Conservation (phyloP, 441 rosid species). For the Cnidoscolus chayamansa region DNA sequence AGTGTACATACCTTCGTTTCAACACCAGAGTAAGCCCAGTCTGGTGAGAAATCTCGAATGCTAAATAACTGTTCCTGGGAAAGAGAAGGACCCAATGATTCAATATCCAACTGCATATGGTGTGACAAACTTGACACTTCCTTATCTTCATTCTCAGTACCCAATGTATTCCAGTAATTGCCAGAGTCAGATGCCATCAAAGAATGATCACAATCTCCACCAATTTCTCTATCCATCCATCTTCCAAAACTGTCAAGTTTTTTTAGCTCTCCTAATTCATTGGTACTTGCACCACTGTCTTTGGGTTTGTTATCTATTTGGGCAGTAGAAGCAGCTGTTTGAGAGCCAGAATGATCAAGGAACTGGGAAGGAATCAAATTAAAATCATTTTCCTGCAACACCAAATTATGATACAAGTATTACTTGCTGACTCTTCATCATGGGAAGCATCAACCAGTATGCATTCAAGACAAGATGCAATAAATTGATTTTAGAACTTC, state of each 20-base stretch:
- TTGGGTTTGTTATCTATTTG: conserved; percentile 26
- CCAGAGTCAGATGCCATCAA: conserved; percentile 64
- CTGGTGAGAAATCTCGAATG: conserved; percentile 63
- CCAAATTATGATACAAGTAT: conserved; percentile 17
- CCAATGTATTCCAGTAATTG: conserved; percentile 51
- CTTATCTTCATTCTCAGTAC: conserved; percentile 49
- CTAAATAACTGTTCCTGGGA: conserved; percentile 67
- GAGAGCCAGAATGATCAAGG: conserved; percentile 27
- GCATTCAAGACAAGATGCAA: background rate
- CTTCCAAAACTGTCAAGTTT: conserved; percentile 65
- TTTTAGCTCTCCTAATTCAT: conserved; percentile 41
- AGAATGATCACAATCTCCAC: conserved; percentile 54
- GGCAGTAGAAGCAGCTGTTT: conserved; percentile 26
- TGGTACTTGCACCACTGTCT: conserved; percentile 16
- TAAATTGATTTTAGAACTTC: background rate
- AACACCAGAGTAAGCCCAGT: conserved; percentile 52
- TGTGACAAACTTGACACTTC: conserved; percentile 60
- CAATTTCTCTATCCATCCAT: conserved; percentile 67
- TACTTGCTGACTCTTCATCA: conserved; percentile 10
- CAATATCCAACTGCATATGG: conserved; percentile 54
- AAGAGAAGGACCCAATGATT: conserved; percentile 60
- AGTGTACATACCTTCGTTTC: conserved; percentile 49
- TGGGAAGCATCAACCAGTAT: conserved; percentile 6
- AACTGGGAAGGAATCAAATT: conserved; percentile 22
- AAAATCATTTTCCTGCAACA: conserved; percentile 28